Percentiles rank a stretch among this genome's conserved stretches.
These are phyloP conservation scores for Aspergillus sp. DNA, from an alignment of 2,329 filamentous ascomycete species.

Conservation along the genomic window DNA sequence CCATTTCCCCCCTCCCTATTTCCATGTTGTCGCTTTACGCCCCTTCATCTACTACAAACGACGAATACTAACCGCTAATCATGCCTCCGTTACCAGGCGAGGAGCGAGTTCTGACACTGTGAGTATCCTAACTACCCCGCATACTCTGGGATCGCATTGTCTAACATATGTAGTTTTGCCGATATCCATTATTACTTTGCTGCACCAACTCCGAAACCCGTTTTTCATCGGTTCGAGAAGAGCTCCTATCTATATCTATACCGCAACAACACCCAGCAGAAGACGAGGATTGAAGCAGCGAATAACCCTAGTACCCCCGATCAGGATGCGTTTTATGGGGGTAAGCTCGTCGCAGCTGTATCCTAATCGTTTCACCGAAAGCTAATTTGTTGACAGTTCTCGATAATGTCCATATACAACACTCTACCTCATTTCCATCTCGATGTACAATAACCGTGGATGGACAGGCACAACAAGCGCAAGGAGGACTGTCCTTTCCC, in stretches of 20 bases:
- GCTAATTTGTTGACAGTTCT: slow-evolving; percentile 42
- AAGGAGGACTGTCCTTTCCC: slow-evolving; percentile 24
- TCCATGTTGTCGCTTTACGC: not conserved
- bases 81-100: slow-evolving; percentile 50
- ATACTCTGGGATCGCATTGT: not conserved
- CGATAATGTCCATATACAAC: slow-evolving; percentile 52
- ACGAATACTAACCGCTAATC: slow-evolving; percentile 14
- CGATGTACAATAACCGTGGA: slow-evolving; percentile 59
- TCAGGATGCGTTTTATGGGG: slow-evolving; percentile 65
- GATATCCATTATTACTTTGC: slow-evolving; percentile 66
- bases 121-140: slow-evolving; percentile 30
- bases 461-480: slow-evolving; percentile 26
- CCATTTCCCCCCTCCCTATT: not conserved
- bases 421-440: slow-evolving; percentile 60
- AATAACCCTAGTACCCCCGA: slow-evolving; percentile 62
- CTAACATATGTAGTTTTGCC: slow-evolving; percentile 51
- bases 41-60: slow-evolving; percentile 1
- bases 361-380: slow-evolving; percentile 6
- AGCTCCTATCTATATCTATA: slow-evolving; percentile 66
- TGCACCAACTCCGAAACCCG: slow-evolving; percentile 54
- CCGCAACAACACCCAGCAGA: slow-evolving; percentile 54
- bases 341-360: slow-evolving; percentile 35
- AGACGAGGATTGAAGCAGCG: slow-evolving; percentile 60
- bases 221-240: slow-evolving; percentile 64
- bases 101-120: slow-evolving; percentile 49